Evolutionary conservation across 306 rosid species (phyloP), one percentile per base, ranked within the genome.

Genomic region (Trifolium dubium): DNA sequence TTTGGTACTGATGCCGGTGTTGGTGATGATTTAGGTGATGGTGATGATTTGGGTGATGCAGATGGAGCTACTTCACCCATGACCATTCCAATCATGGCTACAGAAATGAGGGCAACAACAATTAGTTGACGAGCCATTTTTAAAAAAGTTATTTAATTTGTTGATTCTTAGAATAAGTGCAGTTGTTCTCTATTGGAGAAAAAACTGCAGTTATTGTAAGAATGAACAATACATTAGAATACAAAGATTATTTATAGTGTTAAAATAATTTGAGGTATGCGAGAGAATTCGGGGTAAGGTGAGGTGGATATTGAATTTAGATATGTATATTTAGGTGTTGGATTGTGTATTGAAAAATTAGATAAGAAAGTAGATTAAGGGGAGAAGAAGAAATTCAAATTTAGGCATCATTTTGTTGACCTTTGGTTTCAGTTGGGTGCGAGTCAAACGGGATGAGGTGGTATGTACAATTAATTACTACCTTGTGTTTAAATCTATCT

Each of bases 161-260:
- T 5, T 23, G 71, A 64, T 73, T 80, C 81, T 80, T 77, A 76
- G 5, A 2, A 19, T 72, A 64, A 54, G 31, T 72, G 86, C 87
- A 80, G 87, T 62, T 59, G 17, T 78, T 79, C 89, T 84, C 87
- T 77, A 53, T 28, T n/a, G 44, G 85, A 86, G 90, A 86, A 84
- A 84, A 10, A 5, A 84, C 88, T 78, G 88, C 86, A 28, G 18
- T 2, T 35, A 14, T 46, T 15, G 12, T 10, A 73, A 83, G 83
- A 79, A 81, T 81, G 80, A 39, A 12, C 8, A 18, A 29, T n/a
- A 18, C 8, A 40, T 2, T 47, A 2, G 19, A 41, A 8, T 18
- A 5, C 19, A 51, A 17, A 54, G 17, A 11, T 4, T 2, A 63
- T 83, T 77, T 85, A 81, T 80, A 80, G 47, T 4, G 10, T 18